Evolutionary conservation across 177 flowering plant species (phyloP), one percentile per base, ranked within the genome.

Genomic region (Tripterygium wilfordii): DNA sequence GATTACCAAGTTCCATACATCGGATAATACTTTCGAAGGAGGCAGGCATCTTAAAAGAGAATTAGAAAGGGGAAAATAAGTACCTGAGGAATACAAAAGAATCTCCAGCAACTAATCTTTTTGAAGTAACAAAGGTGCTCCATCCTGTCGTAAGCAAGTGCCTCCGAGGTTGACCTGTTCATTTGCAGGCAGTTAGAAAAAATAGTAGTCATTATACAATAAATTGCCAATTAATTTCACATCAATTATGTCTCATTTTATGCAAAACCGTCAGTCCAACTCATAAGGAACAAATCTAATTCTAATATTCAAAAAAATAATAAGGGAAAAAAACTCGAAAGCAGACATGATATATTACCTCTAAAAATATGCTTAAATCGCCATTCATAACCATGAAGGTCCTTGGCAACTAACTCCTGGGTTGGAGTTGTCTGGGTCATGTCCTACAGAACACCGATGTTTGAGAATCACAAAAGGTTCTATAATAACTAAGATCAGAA

Each of bases 61-160:
- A n/a, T n/a, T n/a, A n/a, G n/a, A n/a, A n/a, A n/a, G n/a, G n/a
- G n/a, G n/a, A n/a, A 31, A 21, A 42, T 12, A 39, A 16, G 33
- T 66, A 90, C 98, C 98, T 87, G 51, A 91, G 56, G 54, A 87
- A 87, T 27, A 91, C 88, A 74, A 91, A 88, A 28, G 92, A 73
- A 72, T 91, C 98, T 33, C 98, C 98, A 6, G 96, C 95, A 55
- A 74, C 79, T 58, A 91, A 66, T 72, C 91, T 79, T 72, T 90
- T 90, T 2, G 88, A 78, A 54, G 91, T 76, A 20, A 90, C 98
- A 67, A 90, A 90, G 2, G 83, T 80, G 60, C 98, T 90, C 98
- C 98, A 90, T 21, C 97, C 97, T 0, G 97, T 84, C 9, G 97
- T 90, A 23, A 90, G 83, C 65, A 90, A 71, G 75, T 90, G 98